Evolutionary conservation across 2,329 filamentous ascomycete species (phyloP).

Genomic region (Epichloe uncinata): DNA sequence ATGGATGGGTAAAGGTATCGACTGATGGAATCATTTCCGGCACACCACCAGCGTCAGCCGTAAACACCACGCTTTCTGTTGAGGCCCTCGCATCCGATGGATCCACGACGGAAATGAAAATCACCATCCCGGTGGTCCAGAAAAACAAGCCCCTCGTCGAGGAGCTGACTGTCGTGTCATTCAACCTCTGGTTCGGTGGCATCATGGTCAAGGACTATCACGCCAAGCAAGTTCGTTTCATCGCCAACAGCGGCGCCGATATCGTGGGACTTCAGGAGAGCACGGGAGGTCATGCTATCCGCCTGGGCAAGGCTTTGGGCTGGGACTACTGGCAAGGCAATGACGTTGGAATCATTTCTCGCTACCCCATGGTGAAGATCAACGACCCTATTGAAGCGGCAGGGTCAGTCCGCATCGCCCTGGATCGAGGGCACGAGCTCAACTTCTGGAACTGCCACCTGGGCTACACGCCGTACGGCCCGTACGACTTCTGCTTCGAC

Average conservation of each 20-base stretch:
- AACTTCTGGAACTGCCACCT: constrained; percentile 24
- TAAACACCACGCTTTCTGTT: constrained; percentile 14
- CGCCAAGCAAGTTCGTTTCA: constrained; percentile 24
- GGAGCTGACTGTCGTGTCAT: constrained; percentile 22
- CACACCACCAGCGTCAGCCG: constrained; percentile 13
- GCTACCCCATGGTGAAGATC: constrained; percentile 23
- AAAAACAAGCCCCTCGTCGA: constrained; percentile 17
- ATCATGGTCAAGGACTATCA: constrained; percentile 22
- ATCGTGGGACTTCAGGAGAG: constrained; percentile 26
- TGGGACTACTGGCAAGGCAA: constrained; percentile 23
- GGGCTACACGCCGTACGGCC: constrained; percentile 26
- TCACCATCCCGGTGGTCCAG: constrained; percentile 20
- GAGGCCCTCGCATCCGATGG: constrained; percentile 15
- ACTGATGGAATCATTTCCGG: constrained; percentile 22
- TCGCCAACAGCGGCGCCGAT: constrained; percentile 19
- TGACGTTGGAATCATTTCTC: constrained; percentile 21
- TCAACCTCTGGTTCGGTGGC: constrained; percentile 28
- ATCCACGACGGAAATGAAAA: constrained; percentile 13
- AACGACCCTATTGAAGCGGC: constrained; percentile 15
- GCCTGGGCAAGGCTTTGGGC: constrained; percentile 23
- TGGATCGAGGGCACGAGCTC: constrained; percentile 19
- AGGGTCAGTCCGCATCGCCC: constrained; percentile 19
- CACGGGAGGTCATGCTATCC: constrained; percentile 15
- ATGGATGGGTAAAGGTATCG: constrained; percentile 20
- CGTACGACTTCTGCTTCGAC: constrained; percentile 29